phyloP scores from a whole-genome alignment of 2,329 filamentous ascomycete species.

The Xylariales sp. region DNA sequence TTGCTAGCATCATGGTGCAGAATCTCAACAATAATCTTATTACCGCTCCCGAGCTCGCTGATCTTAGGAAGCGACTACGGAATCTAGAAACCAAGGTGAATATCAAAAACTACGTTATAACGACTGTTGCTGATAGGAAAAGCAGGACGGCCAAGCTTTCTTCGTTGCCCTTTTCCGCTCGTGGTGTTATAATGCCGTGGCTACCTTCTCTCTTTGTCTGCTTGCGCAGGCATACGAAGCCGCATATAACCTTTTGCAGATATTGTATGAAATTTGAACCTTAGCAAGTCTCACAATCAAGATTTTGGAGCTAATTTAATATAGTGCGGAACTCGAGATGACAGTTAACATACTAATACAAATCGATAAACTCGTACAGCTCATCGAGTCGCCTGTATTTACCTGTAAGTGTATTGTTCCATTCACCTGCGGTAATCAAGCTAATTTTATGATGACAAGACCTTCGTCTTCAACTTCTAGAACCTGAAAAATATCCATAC shows the following conservation, averaged over 20 bases:
- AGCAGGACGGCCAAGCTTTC: conserved; percentile 84
- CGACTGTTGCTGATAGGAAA: conserved; percentile 4
- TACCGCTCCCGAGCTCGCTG: conserved; percentile 88
- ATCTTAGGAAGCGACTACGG: conserved; percentile 81
- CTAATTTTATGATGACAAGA: conserved; percentile 46
- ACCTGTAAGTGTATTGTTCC: conserved; percentile 69
- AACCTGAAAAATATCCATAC: conserved; percentile 91
- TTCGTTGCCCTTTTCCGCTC: conserved; percentile 93
- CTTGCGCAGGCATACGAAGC: conserved; percentile 97
- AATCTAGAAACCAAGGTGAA: conserved; percentile 81
- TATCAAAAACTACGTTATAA: background rate
- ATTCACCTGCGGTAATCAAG: background rate
- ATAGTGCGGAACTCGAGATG: conserved; percentile 92
- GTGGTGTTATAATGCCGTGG: conserved; percentile 98
- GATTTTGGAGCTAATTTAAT: conserved; percentile 12
- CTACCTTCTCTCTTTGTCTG: conserved; percentile 92
- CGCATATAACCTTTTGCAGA: conserved; percentile 90
- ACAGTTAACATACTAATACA: conserved; percentile 98
- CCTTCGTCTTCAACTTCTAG: conserved; percentile 86
- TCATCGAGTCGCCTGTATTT: conserved; percentile 95
- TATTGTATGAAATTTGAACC: conserved; percentile 73
- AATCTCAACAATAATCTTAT: conserved; percentile 99
- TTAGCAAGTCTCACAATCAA: background rate
- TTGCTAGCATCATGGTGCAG: conserved; percentile 99
- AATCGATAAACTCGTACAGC: conserved; percentile 95